Conservation (phyloP, 2,329 filamentous ascomycete genomes). For the Davidsoniella virescens region DNA sequence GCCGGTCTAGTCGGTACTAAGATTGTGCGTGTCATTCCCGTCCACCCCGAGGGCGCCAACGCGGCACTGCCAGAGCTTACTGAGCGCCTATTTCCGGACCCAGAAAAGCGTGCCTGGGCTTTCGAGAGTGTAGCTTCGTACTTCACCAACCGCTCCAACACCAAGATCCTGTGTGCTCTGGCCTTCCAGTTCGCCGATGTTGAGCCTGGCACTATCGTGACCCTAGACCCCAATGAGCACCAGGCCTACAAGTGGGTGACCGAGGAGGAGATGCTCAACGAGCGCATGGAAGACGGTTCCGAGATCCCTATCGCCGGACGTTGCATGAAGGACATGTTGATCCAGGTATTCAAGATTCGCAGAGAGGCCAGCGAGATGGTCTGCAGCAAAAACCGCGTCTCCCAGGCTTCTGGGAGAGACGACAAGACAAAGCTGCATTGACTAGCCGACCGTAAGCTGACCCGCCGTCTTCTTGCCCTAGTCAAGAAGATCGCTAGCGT, state of each 20-base stretch:
- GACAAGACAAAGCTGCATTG: neutral
- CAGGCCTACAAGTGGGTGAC: conserved; percentile 25
- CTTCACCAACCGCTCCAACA: conserved; percentile 22
- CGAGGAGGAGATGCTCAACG: conserved; percentile 22
- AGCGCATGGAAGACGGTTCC: conserved; percentile 17
- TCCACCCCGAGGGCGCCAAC: conserved; percentile 15
- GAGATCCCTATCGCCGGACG: conserved; percentile 20
- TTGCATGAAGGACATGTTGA: conserved; percentile 12
- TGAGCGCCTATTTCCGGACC: neutral
- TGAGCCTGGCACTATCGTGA: conserved; percentile 16
- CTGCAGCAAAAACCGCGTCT: neutral
- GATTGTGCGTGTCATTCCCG: conserved; percentile 19
- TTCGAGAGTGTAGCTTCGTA: conserved; percentile 5
- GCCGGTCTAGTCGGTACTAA: conserved; percentile 22
- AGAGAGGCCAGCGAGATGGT: conserved; percentile 8
- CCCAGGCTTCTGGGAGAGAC: neutral
- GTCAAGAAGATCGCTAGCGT: neutral
- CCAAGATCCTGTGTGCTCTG: conserved; percentile 19
- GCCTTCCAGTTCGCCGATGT: conserved; percentile 24
- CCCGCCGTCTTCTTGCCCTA: neutral
- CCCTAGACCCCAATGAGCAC: conserved; percentile 26
- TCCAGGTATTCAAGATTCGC: conserved; percentile 11
- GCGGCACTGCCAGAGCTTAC: conserved; percentile 1
- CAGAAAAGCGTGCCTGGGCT: conserved; percentile 3
- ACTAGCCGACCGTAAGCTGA: neutral